Conservation (phyloP, 306 rosid species). For the Vicia sativa region DNA sequence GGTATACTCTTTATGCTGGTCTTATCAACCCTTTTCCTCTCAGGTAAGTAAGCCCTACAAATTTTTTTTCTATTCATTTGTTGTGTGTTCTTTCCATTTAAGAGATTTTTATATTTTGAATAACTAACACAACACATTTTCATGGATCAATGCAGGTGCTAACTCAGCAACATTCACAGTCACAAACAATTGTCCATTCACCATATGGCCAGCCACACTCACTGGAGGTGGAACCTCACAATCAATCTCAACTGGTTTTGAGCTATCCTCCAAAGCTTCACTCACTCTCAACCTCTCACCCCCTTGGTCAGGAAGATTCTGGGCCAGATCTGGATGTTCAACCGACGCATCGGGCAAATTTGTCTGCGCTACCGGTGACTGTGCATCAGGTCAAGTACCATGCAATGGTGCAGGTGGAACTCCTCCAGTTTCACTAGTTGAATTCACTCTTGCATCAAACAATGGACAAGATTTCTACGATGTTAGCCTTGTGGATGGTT, state of each 20-base stretch:
- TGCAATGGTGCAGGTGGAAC: conserved; percentile 45
- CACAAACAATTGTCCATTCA: conserved; percentile 45
- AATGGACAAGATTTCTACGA: conserved; percentile 48
- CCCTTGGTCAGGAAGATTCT: conserved; percentile 50
- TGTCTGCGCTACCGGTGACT: conserved; percentile 37
- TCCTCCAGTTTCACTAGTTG: conserved; percentile 45
- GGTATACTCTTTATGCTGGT: neutral
- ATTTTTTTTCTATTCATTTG: neutral
- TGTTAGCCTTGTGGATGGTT: conserved; percentile 50
- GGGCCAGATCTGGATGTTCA: conserved; percentile 44
- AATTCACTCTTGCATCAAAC: conserved; percentile 32
- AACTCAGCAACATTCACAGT: conserved; percentile 39
- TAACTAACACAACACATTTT: conserved; percentile 19
- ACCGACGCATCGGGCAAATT: conserved; percentile 34
- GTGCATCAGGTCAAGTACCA: conserved; percentile 40
- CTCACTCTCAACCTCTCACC: conserved; percentile 1
- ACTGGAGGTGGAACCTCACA: conserved; percentile 38
- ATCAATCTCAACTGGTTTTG: conserved; percentile 34
- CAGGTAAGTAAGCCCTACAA: neutral
- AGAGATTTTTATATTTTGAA: conserved; percentile 7
- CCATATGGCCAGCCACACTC: conserved; percentile 48
- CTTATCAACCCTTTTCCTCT: neutral
- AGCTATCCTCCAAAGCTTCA: conserved; percentile 25
- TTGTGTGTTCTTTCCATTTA: neutral
- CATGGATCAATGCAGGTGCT: conserved; percentile 33